These are phyloP conservation scores for Elaeagnus macrophylla DNA, from an alignment of 306 rosid genomes.

Conservation along the genomic window DNA sequence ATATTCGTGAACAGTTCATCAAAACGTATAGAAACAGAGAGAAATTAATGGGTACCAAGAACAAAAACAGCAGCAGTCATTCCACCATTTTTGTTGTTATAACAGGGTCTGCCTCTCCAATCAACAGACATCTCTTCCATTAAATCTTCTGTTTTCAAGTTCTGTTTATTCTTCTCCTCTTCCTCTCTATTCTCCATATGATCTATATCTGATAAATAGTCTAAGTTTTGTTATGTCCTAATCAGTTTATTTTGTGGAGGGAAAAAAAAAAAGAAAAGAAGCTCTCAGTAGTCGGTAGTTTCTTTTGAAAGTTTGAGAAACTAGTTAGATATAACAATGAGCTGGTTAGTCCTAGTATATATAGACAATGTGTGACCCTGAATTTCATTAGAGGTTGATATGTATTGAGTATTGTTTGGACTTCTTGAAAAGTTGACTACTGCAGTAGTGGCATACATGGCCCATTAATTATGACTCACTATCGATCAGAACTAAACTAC, in stretches of 20 bases:
- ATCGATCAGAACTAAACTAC: background rate
- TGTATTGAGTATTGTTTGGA: background rate
- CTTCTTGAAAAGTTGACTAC: background rate
- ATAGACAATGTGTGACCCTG: background rate
- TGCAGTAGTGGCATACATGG: background rate
- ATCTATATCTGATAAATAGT: background rate
- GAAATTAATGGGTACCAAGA: constrained; percentile 38
- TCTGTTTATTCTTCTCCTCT: background rate
- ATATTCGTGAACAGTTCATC: too few relatives aligned
- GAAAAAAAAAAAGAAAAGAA: background rate
- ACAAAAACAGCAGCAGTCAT: constrained; percentile 54
- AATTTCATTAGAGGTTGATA: background rate
- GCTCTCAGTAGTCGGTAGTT: background rate
- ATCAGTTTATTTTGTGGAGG: background rate
- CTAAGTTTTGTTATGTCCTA: background rate
- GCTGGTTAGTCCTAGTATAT: background rate
- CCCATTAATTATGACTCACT: background rate
- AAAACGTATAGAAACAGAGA: too few relatives aligned
- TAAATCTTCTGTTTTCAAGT: background rate
- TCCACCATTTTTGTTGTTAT: constrained; percentile 46
- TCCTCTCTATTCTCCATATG: background rate
- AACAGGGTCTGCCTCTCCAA: constrained; percentile 55
- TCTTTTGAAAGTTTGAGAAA: background rate
- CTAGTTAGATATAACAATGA: background rate
- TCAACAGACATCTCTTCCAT: constrained; percentile 29